These are phyloP conservation scores for Orbilia blumenaviensis DNA, from an alignment of 2,329 filamentous ascomycete genomes.

Conservation along the genomic window DNA sequence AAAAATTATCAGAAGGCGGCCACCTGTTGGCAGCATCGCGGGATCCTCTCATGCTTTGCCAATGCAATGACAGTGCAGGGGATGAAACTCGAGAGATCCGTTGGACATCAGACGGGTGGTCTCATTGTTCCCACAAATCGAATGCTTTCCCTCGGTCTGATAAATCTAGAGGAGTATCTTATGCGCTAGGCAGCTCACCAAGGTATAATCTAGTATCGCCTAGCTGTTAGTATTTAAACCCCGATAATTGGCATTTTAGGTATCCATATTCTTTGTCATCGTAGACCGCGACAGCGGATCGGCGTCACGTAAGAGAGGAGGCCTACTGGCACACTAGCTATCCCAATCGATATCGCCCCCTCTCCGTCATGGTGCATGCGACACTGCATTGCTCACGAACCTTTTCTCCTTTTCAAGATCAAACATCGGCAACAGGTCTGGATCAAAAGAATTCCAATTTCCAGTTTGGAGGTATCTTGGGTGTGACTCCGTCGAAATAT, in stretches of 20 bases:
- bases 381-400: neutral
- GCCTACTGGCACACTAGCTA: neutral
- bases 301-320: slow-evolving; percentile 25
- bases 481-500: neutral
- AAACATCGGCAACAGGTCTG: slow-evolving; percentile 2
- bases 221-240: neutral
- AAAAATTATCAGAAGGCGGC: neutral
- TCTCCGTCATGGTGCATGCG: slow-evolving; percentile 19
- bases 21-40: neutral
- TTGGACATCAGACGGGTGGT: neutral
- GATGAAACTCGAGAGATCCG: slow-evolving; percentile 1
- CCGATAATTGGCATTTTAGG: slow-evolving; percentile 14
- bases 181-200: neutral
- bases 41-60: neutral
- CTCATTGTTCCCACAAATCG: neutral
- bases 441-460: neutral
- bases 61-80: slow-evolving; percentile 13
- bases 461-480: neutral
- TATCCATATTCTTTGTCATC: slow-evolving; percentile 26
- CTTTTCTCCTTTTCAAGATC: neutral
- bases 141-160: neutral
- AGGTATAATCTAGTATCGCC: neutral
- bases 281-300: neutral
- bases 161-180: neutral
- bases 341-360: neutral